phyloP scores from a whole-genome alignment of 1,139 yeast species.

The Hyphopichia pseudoburtonii region DNA sequence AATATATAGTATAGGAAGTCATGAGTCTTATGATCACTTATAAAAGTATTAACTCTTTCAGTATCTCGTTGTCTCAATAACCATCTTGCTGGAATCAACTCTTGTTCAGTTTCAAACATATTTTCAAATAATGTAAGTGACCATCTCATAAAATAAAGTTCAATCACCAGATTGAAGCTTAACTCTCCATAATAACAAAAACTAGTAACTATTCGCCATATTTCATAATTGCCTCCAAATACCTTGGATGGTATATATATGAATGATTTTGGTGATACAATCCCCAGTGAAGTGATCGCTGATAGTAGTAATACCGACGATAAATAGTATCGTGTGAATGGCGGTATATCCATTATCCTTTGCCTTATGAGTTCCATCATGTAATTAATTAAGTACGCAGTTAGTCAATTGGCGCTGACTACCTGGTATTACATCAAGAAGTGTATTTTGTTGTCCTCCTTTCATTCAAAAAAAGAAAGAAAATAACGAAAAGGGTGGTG shows the following conservation, averaged over 20 bases:
- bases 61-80: neutral
- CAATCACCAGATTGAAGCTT: slow-evolving; percentile 19
- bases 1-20: slow-evolving; percentile 34
- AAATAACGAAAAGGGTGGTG: no score
- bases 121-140: slow-evolving; percentile 22
- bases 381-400: no score
- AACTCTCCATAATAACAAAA: slow-evolving; percentile 35
- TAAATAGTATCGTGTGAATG: slow-evolving; percentile 27
- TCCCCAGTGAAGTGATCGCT: slow-evolving; percentile 17
- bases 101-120: slow-evolving; percentile 10
- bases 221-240: slow-evolving; percentile 20
- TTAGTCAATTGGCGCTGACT: no score
- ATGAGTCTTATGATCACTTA: slow-evolving; percentile 13
- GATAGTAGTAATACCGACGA: slow-evolving; percentile 23
- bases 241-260: slow-evolving; percentile 25
- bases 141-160: slow-evolving; percentile 17
- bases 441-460: no score
- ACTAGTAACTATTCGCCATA: slow-evolving; percentile 39
- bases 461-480: no score
- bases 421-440: no score
- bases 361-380: slow-evolving; percentile 14
- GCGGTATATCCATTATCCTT: slow-evolving; percentile 22
- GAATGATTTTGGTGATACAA: slow-evolving; percentile 10
- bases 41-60: neutral
- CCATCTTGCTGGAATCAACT: slow-evolving; percentile 18